Conservation (phyloP, 306 rosid species). For the Ammopiptanthus mongolicus region DNA sequence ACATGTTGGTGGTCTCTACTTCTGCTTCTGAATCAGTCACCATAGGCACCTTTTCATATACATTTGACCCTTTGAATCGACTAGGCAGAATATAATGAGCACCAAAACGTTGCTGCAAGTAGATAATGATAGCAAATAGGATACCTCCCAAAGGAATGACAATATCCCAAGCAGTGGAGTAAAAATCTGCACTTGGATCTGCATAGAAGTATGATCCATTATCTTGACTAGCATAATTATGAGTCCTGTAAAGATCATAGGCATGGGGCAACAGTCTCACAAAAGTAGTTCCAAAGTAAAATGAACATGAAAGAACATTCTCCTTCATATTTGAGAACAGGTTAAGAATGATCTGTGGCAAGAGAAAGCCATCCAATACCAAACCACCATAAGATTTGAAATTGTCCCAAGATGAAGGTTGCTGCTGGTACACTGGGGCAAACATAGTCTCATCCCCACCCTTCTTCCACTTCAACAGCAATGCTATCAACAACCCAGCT, state of each 20-base stretch:
- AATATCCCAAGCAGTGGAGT: conserved; percentile 51
- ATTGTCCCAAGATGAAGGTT: conserved; percentile 29
- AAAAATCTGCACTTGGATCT: conserved; percentile 36
- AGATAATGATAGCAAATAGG: conserved; percentile 39
- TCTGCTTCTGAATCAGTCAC: conserved; percentile 26
- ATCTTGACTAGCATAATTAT: not conserved
- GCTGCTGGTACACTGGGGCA: not conserved
- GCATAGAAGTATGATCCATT: conserved; percentile 36
- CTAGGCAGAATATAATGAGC: conserved; percentile 34
- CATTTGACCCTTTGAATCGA: conserved; percentile 21
- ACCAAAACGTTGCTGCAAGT: conserved; percentile 57
- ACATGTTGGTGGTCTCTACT: not conserved
- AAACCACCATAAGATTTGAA: conserved; percentile 38
- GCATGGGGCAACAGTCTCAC: conserved; percentile 53
- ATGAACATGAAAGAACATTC: conserved; percentile 36
- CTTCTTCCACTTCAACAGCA: conserved; percentile 15
- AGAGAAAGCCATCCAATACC: conserved; percentile 49
- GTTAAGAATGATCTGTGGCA: conserved; percentile 63
- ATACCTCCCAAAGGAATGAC: conserved; percentile 37
- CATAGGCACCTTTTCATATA: conserved; percentile 30
- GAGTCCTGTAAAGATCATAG: conserved; percentile 52
- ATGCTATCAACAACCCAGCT: conserved; percentile 30
- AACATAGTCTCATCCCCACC: not conserved
- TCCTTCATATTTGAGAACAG: conserved; percentile 28
- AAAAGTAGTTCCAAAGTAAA: conserved; percentile 54